Base-by-base conservation (phyloP, 495 filamentous ascomycete genomes). In the Amphirosellinia nigrospora region DNA sequence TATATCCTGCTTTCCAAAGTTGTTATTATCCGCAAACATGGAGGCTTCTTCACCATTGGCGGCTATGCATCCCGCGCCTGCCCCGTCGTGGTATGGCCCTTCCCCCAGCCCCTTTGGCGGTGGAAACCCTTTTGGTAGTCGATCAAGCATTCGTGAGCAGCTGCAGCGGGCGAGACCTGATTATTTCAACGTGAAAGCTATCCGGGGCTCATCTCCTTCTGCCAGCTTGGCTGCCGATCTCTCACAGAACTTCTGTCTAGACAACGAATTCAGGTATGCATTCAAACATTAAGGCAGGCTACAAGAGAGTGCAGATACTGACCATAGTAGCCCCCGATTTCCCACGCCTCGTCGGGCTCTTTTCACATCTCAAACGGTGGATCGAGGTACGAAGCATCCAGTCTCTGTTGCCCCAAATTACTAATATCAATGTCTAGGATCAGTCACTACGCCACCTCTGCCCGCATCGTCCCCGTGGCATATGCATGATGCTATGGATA, bases 41-140 rank as follows among this genome's bases (percentile, higher is more conserved):
- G 93, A 97, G 82, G 90, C 90, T 56, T 99, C 95, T 60, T 99
- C 96, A 67, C 96, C 96, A 55, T 82, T 97, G 74, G 96, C 95
- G 77, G 94, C 94, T 46, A 93, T 99, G 91, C 94, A 93, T 85
- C 93, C 93, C 71, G 87, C 90, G 5, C 88, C 91, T 39, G 82
- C 92, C 56, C 79, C 86, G 26, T 63, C 71, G 30, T 87, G 84
- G 76, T 82, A 79, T 4, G 83, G 89, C 58, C 77, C 81, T 71
- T 74, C 79, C 48, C 81, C 82, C 73, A 82, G 84, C 60, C 82
- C 84, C 23, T 89, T 91, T 77, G 89, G 87, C 43, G 79, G 85
- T 19, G 87, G 85, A 73, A 87, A 82, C 73, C 80, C 92, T 91
- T 83, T 88, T 88, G 68, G 48, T 16, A 28, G 34, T 36, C 68